A percentile compares a stretch with the other conserved stretches of the same genome.
These are phyloP conservation scores for Apiotrichum laibachii DNA, from an alignment of 1,284 basidiomycete genomes.

Conservation along the genomic window DNA sequence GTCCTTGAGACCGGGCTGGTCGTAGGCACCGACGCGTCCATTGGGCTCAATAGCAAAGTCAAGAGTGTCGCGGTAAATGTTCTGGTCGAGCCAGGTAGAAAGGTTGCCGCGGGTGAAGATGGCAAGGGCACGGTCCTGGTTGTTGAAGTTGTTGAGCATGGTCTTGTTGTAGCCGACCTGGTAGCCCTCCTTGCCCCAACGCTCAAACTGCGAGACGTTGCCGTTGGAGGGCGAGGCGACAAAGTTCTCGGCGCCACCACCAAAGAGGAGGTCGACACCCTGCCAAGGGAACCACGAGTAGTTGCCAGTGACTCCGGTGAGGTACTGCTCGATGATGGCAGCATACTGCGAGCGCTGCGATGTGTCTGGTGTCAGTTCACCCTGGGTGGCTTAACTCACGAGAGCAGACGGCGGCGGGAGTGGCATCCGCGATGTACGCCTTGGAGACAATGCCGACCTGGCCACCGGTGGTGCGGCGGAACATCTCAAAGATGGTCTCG, in stretches of 20 bases:
- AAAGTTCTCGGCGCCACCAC: slow-evolving; percentile 51
- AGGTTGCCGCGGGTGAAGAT: slow-evolving; percentile 51
- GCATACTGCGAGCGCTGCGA: slow-evolving; percentile 43
- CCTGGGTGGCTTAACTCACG: background rate
- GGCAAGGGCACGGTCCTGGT: slow-evolving; percentile 49
- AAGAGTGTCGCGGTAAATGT: slow-evolving; percentile 49
- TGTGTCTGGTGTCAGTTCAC: slow-evolving; percentile 32
- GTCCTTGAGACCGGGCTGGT: slow-evolving; percentile 53
- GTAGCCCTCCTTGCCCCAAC: slow-evolving; percentile 48
- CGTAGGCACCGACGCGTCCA: slow-evolving; percentile 40
- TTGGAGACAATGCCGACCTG: slow-evolving; percentile 53
- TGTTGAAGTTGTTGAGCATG: slow-evolving; percentile 42
- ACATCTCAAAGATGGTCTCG: slow-evolving; percentile 49
- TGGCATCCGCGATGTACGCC: slow-evolving; percentile 53
- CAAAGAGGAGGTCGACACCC: slow-evolving; percentile 48
- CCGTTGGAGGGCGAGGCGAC: slow-evolving; percentile 40
- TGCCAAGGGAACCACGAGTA: slow-evolving; percentile 50
- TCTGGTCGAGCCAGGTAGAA: slow-evolving; percentile 51
- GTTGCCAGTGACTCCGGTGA: slow-evolving; percentile 46
- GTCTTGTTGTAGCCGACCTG: slow-evolving; percentile 49
- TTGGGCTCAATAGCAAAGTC: slow-evolving; percentile 33
- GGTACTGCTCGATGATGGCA: slow-evolving; percentile 49
- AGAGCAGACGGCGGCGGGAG: slow-evolving; percentile 48
- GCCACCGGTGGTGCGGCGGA: slow-evolving; percentile 41
- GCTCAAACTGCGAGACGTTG: slow-evolving; percentile 49